Evolutionary conservation across 1,284 basidiomycete species (phyloP).

Genomic region (Grifola frondosa): DNA sequence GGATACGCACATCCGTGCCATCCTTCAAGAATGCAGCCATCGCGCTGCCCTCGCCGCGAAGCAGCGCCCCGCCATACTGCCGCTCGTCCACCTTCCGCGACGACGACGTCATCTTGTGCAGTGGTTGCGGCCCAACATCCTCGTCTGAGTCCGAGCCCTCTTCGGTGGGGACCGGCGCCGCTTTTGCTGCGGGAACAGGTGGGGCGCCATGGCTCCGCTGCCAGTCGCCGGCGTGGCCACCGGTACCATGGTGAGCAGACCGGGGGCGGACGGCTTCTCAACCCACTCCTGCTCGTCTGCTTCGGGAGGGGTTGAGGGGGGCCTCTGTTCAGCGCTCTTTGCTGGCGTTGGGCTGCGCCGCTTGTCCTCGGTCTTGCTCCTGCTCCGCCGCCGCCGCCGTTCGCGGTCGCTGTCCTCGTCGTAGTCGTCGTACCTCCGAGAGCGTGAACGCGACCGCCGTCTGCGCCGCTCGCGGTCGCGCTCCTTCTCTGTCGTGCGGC

Average conservation of each 20-base stretch:
- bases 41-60: conserved; percentile 93
- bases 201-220: no score
- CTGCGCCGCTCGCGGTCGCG: conserved; percentile 34
- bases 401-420: conserved; percentile 38
- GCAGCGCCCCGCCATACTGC: conserved; percentile 80
- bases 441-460: conserved; percentile 25
- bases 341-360: conserved; percentile 28
- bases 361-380: conserved; percentile 24
- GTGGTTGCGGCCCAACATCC: conserved; percentile 61
- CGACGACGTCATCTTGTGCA: conserved; percentile 35
- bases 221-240: conserved; percentile 10
- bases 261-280: conserved; percentile 52
- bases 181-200: conserved; percentile 14
- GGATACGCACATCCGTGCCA: conserved; percentile 87
- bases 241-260: conserved; percentile 13
- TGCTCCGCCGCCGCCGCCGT: conserved; percentile 30
- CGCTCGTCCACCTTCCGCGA: conserved; percentile 68
- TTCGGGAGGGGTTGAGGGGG: conserved; percentile 30
- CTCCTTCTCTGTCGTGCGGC: conserved; percentile 38
- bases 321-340: conserved; percentile 29
- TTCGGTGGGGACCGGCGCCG: conserved; percentile 14
- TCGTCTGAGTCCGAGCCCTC: conserved; percentile 46
- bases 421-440: conserved; percentile 37
- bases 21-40: conserved; percentile 96
- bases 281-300: conserved; percentile 70